Evolutionary conservation across 441 rosid genomes (phyloP).

Genomic region (Gossypium davidsonii): DNA sequence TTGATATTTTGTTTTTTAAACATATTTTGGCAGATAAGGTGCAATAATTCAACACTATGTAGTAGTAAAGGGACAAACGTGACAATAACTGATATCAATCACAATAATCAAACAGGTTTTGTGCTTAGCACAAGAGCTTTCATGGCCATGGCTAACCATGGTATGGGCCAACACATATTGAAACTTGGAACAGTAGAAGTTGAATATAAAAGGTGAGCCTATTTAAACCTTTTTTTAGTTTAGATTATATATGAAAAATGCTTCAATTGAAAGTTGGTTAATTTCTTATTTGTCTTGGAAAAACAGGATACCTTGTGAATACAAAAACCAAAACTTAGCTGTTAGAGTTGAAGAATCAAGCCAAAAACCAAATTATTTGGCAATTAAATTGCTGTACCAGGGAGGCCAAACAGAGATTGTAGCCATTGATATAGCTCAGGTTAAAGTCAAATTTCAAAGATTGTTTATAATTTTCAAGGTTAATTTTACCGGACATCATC

Average conservation of each 20-base stretch:
- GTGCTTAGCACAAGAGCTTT: conserved; percentile 78
- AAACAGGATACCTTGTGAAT: conserved; percentile 72
- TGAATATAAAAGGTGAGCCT: conserved; percentile 53
- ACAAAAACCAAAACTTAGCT: conserved; percentile 52
- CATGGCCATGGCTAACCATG: conserved; percentile 62
- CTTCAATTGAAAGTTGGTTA: not conserved
- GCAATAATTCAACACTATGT: conserved; percentile 53
- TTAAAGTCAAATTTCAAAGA: conserved; percentile 1
- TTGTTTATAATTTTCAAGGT: too few relatives aligned
- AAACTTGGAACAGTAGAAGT: conserved; percentile 57
- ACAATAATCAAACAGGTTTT: conserved; percentile 51
- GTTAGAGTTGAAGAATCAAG: conserved; percentile 86
- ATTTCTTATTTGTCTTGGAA: not conserved
- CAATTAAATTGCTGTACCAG: conserved; percentile 63
- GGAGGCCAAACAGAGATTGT: conserved; percentile 91
- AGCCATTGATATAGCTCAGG: conserved; percentile 61
- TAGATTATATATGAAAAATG: not conserved
- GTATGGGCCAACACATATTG: conserved; percentile 39
- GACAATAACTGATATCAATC: conserved; percentile 58
- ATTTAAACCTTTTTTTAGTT: not conserved
- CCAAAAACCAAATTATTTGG: conserved; percentile 54
- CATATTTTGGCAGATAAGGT: conserved; percentile 47
- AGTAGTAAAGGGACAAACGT: conserved; percentile 54
- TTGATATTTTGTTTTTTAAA: not conserved
- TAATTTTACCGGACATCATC: too few relatives aligned